phyloP scores from a whole-genome alignment of 2,329 filamentous ascomycete genomes.

The Sporothrix dimorphospora region DNA sequence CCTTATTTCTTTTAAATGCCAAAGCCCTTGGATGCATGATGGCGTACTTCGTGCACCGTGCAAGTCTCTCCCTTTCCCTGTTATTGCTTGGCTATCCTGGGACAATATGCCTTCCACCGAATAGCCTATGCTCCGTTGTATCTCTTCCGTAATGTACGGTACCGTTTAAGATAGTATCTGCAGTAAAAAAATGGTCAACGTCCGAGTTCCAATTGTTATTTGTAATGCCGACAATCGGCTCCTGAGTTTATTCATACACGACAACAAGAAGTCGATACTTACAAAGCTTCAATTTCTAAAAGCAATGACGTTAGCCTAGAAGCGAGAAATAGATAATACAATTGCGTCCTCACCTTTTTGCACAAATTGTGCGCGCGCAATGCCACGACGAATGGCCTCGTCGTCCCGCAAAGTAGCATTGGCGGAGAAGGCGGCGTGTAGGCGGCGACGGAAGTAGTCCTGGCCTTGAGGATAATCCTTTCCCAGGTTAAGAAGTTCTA shows the following conservation, averaged over 20 bases:
- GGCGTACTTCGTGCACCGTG: no score
- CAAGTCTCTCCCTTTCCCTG: no score
- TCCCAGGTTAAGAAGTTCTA: constrained; percentile 83
- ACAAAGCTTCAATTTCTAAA: constrained; percentile 89
- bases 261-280: constrained; percentile 47
- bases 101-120: not conserved
- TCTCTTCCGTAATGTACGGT: constrained; percentile 79
- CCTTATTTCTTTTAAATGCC: not conserved
- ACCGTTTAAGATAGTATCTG: constrained; percentile 90
- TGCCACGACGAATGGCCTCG: constrained; percentile 72
- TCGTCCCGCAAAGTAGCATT: constrained; percentile 73
- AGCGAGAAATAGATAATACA: constrained; percentile 17
- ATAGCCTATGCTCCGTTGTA: constrained; percentile 58
- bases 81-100: no score
- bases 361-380: constrained; percentile 81
- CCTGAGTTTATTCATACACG: no score
- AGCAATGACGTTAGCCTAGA: not conserved
- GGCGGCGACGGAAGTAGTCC: constrained; percentile 75
- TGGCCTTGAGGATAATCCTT: constrained; percentile 85
- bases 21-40: not conserved
- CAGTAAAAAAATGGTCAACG: not conserved
- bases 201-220: no score
- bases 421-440: constrained; percentile 83
- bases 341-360: constrained; percentile 69
- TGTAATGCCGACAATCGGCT: no score